A percentile compares a stretch with the other conserved stretches of the same genome.
phyloP scores from a whole-genome alignment of 73 alveolate species.

The Paramecium sexaurelia region DNA sequence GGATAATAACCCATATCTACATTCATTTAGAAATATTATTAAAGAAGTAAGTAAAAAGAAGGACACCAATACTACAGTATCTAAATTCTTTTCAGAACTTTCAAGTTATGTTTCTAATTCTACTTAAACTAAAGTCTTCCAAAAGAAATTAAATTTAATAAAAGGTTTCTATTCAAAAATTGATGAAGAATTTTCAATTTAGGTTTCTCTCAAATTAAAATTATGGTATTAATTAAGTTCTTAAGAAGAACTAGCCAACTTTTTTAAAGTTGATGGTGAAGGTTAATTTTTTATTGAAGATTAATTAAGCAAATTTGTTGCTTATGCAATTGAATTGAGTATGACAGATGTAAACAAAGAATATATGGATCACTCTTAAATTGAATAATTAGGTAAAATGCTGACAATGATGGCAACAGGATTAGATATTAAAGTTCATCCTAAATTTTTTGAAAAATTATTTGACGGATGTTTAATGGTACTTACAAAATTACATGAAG shows the following conservation, averaged over 20 bases:
- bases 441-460: slow-evolving; percentile 80
- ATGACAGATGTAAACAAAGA: slow-evolving; percentile 32
- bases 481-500: slow-evolving; percentile 84
- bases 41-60: slow-evolving; percentile 25
- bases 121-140: background rate
- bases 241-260: background rate
- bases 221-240: slow-evolving; percentile 42
- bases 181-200: background rate
- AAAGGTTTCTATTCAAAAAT: slow-evolving; percentile 44
- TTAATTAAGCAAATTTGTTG: slow-evolving; percentile 47
- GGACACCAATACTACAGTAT: background rate
- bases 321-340: slow-evolving; percentile 58
- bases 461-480: slow-evolving; percentile 82
- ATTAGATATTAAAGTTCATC: slow-evolving; percentile 34
- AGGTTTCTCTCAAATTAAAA: background rate
- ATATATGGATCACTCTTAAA: slow-evolving; percentile 76
- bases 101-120: background rate
- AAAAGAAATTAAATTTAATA: slow-evolving; percentile 33
- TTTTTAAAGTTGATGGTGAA: background rate
- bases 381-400: slow-evolving; percentile 82
- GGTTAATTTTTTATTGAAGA: background rate
- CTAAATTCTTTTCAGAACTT: slow-evolving; percentile 42
- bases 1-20: background rate
- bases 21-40: background rate
- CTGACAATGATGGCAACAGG: slow-evolving; percentile 69